Evolutionary conservation across 129 eudicot genomes (phyloP).

Genomic region (Erigeron canadensis): DNA sequence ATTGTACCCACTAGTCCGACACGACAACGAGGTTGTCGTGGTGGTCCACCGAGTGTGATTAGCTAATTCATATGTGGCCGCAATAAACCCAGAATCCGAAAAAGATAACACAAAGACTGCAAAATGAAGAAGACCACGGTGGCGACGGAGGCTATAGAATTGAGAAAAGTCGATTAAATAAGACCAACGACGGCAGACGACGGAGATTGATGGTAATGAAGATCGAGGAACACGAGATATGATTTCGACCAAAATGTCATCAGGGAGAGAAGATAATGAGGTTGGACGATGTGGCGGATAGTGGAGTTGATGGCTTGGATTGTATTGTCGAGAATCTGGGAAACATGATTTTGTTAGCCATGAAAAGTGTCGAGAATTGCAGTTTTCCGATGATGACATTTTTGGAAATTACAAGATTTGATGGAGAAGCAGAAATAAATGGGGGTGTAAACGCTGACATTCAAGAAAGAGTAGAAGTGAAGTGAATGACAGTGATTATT

Average conservation of each 20-base stretch:
- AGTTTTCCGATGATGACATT: constrained; percentile 43
- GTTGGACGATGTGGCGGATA: constrained; percentile 20
- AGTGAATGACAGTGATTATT: neutral
- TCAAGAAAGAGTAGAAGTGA: neutral
- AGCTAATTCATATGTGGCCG: constrained; percentile 33
- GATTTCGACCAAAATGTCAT: constrained; percentile 66
- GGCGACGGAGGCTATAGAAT: constrained; percentile 59
- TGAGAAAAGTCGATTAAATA: constrained; percentile 49
- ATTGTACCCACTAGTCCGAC: neutral
- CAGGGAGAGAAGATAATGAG: constrained; percentile 66
- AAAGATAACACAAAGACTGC: constrained; percentile 60
- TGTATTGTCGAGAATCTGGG: constrained; percentile 52
- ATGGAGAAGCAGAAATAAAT: too few relatives aligned
- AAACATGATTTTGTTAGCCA: constrained; percentile 72
- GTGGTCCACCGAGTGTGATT: constrained; percentile 41
- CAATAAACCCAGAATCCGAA: constrained; percentile 35
- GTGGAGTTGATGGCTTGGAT: neutral
- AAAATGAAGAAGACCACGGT: constrained; percentile 45
- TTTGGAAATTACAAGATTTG: neutral
- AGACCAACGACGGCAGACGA: constrained; percentile 71
- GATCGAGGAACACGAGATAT: constrained; percentile 54
- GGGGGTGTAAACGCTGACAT: neutral
- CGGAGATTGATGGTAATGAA: constrained; percentile 50
- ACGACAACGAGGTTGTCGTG: constrained; percentile 23
- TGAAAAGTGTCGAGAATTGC: constrained; percentile 74